Conservation (phyloP, 108 stramenopile species). For the Nitzschia sp. region DNA sequence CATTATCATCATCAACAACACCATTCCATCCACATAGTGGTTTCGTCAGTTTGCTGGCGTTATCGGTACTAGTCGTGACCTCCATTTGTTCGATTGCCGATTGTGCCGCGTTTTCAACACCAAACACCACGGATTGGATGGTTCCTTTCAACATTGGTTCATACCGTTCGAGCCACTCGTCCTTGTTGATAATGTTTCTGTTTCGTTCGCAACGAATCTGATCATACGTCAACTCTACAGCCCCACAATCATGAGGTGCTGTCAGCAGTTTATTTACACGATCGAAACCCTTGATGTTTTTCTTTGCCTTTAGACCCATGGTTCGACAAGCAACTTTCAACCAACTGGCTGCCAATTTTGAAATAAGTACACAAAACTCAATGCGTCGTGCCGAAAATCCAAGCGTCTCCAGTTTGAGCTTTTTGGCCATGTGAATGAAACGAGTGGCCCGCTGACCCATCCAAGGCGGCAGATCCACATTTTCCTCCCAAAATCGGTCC, state of each 20-base stretch:
- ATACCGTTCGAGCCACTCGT: conserved; percentile 39
- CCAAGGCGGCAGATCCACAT: conserved; percentile 48
- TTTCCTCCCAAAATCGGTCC: conserved; percentile 42
- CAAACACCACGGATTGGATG: conserved; percentile 30
- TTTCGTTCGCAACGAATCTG: conserved; percentile 41
- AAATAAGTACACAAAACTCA: conserved; percentile 38
- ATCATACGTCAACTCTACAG: conserved; percentile 40
- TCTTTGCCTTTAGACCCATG: conserved; percentile 43
- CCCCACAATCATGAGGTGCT: conserved; percentile 44
- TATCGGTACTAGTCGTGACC: background rate
- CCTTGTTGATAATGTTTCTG: conserved; percentile 40
- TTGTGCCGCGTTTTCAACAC: background rate
- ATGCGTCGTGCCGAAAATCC: conserved; percentile 39
- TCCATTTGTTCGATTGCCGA: background rate
- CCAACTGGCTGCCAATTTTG: conserved; percentile 57
- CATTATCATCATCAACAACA: conserved; percentile 7
- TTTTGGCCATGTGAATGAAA: conserved; percentile 46
- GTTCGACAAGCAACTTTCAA: conserved; percentile 47
- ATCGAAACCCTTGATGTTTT: conserved; percentile 42
- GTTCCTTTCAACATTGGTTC: conserved; percentile 31
- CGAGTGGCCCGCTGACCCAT: conserved; percentile 59
- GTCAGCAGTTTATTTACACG: conserved; percentile 38
- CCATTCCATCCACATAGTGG: conserved; percentile 61
- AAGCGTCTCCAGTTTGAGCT: conserved; percentile 33
- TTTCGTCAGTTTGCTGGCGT: conserved; percentile 23